Percentiles rank a stretch among this genome's conserved stretches.
Conservation (phyloP, 345 rosid species). For the Syzygium aromaticum region DNA sequence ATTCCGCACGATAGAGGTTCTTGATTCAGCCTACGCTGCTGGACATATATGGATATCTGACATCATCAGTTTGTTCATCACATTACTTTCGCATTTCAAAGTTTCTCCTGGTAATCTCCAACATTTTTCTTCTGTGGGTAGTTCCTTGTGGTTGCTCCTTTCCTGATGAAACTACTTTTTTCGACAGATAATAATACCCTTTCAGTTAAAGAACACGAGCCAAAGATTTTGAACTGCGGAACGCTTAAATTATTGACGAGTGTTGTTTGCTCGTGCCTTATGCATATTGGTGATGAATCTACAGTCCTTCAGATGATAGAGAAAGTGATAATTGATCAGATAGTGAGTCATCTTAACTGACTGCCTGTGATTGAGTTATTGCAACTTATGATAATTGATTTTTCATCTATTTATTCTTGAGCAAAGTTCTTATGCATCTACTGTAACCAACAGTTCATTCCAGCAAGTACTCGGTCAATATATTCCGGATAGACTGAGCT, state of each 20-base stretch:
- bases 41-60: constrained; percentile 63
- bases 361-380: not conserved
- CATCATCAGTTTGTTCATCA: constrained; percentile 57
- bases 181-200: constrained; percentile 35
- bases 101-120: constrained; percentile 44
- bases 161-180: constrained; percentile 3
- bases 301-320: constrained; percentile 51
- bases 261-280: constrained; percentile 41
- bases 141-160: not conserved
- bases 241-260: constrained; percentile 37
- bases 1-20: constrained; percentile 46
- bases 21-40: constrained; percentile 50
- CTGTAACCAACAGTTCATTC: not conserved
- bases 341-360: constrained; percentile 37
- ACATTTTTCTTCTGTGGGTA: not conserved
- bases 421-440: not conserved
- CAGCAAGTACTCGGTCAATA: not conserved
- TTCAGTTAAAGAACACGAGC: constrained; percentile 12
- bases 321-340: constrained; percentile 36
- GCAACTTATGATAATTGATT: not conserved
- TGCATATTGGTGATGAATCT: constrained; percentile 56
- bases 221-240: constrained; percentile 20
- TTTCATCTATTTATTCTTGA: not conserved
- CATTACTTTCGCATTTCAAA: constrained; percentile 47
- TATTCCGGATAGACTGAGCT: not conserved